A percentile compares a stretch with the other conserved stretches of the same genome.
These are phyloP conservation scores for Mycoemilia scoparia DNA, from an alignment of 192 early-diverging fungal species.

Conservation along the genomic window DNA sequence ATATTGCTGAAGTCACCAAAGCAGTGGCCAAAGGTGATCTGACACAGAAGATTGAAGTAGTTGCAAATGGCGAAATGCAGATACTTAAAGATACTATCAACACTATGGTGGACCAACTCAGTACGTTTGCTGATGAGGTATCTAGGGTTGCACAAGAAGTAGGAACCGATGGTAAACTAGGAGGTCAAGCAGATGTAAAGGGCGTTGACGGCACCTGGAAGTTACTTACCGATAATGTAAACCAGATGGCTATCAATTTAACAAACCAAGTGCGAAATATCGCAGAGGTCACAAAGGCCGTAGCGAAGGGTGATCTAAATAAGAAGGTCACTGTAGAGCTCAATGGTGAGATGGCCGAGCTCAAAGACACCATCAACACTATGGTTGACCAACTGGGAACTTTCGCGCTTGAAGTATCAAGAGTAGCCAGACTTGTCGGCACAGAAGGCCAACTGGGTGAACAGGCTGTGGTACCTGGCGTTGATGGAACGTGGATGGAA, in stretches of 20 bases:
- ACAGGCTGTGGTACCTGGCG: constrained; percentile 27
- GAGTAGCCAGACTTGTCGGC: constrained; percentile 34
- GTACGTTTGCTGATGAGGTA: constrained; percentile 32
- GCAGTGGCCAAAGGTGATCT: constrained; percentile 36
- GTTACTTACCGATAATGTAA: constrained; percentile 35
- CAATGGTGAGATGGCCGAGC: constrained; percentile 27
- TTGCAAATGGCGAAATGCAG: constrained; percentile 32
- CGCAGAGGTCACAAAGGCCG: constrained; percentile 29
- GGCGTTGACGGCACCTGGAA: constrained; percentile 32
- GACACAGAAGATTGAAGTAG: constrained; percentile 28
- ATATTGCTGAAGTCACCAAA: constrained; percentile 40
- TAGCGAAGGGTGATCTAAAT: constrained; percentile 29
- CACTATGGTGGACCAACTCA: constrained; percentile 40
- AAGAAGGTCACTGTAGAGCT: constrained; percentile 27
- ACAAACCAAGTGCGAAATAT: constrained; percentile 37
- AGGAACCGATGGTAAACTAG: constrained; percentile 47
- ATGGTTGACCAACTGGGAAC: constrained; percentile 32
- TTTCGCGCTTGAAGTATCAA: constrained; percentile 31
- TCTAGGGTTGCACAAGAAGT: constrained; percentile 44
- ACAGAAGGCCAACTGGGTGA: constrained; percentile 37
- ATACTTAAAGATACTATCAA: constrained; percentile 37
- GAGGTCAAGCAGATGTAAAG: constrained; percentile 31
- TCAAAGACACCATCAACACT: constrained; percentile 30
- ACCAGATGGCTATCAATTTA: constrained; percentile 35
- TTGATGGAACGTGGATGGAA: constrained; percentile 32